Evolutionary conservation across 331 rosid species (phyloP).

Genomic region (Stylosanthes scabra): DNA sequence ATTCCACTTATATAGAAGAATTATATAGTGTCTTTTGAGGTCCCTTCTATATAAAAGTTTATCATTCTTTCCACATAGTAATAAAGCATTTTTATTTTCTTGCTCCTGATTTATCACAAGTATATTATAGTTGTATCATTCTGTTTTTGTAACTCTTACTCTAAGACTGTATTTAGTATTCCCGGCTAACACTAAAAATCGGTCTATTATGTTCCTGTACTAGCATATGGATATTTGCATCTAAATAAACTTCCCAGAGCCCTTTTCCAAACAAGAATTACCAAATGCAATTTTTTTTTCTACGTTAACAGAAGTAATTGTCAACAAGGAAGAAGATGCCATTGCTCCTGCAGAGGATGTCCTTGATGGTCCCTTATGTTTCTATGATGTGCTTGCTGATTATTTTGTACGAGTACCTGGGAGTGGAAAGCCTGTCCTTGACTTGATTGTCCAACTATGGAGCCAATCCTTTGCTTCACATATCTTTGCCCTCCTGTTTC

Average conservation of each 20-base stretch:
- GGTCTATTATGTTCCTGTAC: constrained; percentile 3
- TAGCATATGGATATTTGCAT: constrained; percentile 17
- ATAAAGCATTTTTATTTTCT: too few species aligned
- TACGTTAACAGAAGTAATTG: constrained; percentile 66
- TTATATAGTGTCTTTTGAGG: too few species aligned
- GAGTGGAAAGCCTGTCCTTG: constrained; percentile 84
- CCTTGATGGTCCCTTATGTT: constrained; percentile 62
- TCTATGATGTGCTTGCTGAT: constrained; percentile 94
- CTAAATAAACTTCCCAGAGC: background rate
- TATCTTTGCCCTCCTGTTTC: constrained; percentile 88
- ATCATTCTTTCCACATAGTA: too few species aligned
- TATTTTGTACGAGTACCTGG: constrained; percentile 79
- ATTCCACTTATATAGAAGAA: too few species aligned
- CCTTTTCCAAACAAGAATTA: constrained; percentile 21
- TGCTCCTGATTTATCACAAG: too few species aligned
- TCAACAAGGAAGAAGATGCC: constrained; percentile 72
- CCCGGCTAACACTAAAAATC: constrained; percentile 12
- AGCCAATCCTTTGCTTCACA: constrained; percentile 98
- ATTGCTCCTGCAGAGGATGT: constrained; percentile 66
- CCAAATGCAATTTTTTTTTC: constrained; percentile 14
- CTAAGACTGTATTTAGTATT: background rate
- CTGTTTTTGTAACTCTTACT: too few species aligned
- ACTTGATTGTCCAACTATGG: constrained; percentile 93
- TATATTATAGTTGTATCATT: too few species aligned
- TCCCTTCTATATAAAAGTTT: too few species aligned